A percentile compares a stretch with the other conserved stretches of the same genome.
Conservation (phyloP, 1,284 basidiomycete species). For the Austroboletus sp. region DNA sequence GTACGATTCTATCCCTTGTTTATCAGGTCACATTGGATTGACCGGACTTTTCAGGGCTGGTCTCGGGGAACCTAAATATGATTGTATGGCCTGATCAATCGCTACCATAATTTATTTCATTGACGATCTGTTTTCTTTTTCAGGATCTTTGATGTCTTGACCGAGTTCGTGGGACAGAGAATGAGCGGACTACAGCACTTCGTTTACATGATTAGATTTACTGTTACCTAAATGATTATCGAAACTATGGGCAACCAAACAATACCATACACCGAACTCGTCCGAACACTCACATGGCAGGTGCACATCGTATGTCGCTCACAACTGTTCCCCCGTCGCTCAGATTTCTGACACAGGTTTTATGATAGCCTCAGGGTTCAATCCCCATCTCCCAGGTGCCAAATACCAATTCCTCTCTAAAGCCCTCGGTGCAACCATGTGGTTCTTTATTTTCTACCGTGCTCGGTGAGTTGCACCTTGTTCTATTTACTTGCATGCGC, state of each 20-base stretch:
- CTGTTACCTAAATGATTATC: not conserved
- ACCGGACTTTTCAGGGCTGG: conserved; percentile 37
- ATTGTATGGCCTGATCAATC: conserved; percentile 38
- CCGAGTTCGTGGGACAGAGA: conserved; percentile 60
- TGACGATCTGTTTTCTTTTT: conserved; percentile 74
- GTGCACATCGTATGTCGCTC: conserved; percentile 25
- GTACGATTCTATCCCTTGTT: conserved; percentile 33
- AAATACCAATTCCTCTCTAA: conserved; percentile 76
- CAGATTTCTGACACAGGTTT: not conserved
- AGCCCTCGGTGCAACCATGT: conserved; percentile 85
- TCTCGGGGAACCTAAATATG: conserved; percentile 66
- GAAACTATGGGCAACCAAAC: conserved; percentile 13
- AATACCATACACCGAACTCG: conserved; percentile 22
- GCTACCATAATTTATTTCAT: not conserved
- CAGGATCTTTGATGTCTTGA: conserved; percentile 94
- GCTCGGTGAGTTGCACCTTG: conserved; percentile 57
- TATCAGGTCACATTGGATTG: not conserved
- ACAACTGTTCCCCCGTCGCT: not conserved
- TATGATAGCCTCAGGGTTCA: conserved; percentile 59
- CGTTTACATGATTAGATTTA: not conserved
- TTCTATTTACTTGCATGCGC: conserved; percentile 1
- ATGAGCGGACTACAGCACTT: conserved; percentile 16
- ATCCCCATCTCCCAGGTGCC: conserved; percentile 77
- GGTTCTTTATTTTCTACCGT: conserved; percentile 97
- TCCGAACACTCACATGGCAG: conserved; percentile 27